These are phyloP conservation scores for Petunia secreta DNA, from an alignment of 257 asterid species.

Conservation along the genomic window DNA sequence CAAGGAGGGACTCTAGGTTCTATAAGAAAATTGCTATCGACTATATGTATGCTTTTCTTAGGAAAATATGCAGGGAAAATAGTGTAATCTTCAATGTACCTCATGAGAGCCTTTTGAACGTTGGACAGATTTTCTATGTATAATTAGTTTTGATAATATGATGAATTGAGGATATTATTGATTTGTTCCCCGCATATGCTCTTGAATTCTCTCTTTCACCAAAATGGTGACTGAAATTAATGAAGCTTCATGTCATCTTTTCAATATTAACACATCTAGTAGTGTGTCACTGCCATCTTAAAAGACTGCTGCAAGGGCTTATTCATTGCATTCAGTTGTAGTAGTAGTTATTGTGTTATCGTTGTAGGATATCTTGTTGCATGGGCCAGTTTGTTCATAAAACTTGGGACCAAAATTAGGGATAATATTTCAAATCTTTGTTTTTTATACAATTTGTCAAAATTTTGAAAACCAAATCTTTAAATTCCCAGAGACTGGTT, in stretches of 20 bases:
- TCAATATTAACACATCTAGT: neutral
- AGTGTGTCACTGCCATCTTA: neutral
- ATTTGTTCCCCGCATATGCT: neutral
- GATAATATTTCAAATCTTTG: too few species aligned
- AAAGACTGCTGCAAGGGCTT: slow-evolving; percentile 3
- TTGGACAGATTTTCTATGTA: slow-evolving; percentile 89
- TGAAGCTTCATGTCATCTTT: neutral
- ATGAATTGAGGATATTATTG: neutral
- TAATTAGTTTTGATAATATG: slow-evolving; percentile 36
- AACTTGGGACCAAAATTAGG: too few species aligned
- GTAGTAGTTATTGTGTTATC: neutral
- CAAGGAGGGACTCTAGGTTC: slow-evolving; percentile 76
- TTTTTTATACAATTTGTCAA: too few species aligned
- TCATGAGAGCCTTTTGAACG: slow-evolving; percentile 93
- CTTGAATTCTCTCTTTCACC: neutral
- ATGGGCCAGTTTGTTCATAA: too few species aligned
- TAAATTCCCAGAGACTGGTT: too few species aligned
- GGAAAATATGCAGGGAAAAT: slow-evolving; percentile 97
- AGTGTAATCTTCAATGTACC: slow-evolving; percentile 94
- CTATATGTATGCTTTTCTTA: slow-evolving; percentile 86
- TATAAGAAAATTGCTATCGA: slow-evolving; percentile 81
- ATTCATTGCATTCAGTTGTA: neutral
- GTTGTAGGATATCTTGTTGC: neutral
- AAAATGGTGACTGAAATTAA: neutral
- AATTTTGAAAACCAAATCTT: too few species aligned